phyloP scores from a whole-genome alignment of 1,284 basidiomycete species.

The Calocybe gambosa region DNA sequence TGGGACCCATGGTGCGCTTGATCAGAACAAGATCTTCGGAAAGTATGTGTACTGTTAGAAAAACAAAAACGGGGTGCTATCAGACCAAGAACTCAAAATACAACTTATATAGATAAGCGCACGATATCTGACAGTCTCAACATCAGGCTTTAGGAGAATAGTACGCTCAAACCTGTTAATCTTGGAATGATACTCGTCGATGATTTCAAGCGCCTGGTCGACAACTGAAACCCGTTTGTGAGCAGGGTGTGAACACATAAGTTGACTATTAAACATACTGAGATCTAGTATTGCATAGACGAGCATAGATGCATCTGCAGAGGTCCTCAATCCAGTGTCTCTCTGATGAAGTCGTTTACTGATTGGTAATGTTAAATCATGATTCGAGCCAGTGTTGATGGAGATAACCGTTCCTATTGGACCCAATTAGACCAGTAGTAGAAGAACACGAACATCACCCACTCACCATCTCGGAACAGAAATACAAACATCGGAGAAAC shows the following conservation, averaged over 20 bases:
- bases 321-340: constrained; percentile 53
- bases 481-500: constrained; percentile 60
- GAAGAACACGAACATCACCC: neutral
- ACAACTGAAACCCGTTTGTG: constrained; percentile 41
- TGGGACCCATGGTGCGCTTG: constrained; percentile 62
- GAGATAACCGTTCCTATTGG: constrained; percentile 55
- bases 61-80: too few species aligned
- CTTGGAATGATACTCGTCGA: constrained; percentile 58
- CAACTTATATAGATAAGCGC: constrained; percentile 17
- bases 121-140: constrained; percentile 54
- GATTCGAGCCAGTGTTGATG: constrained; percentile 40
- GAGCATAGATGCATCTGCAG: constrained; percentile 56
- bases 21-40: constrained; percentile 67
- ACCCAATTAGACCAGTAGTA: neutral
- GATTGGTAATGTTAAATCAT: constrained; percentile 51
- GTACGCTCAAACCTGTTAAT: constrained; percentile 56
- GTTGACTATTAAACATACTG: constrained; percentile 29
- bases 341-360: constrained; percentile 45
- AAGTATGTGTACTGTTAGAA: constrained; percentile 54
- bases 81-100: neutral
- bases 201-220: constrained; percentile 58
- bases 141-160: constrained; percentile 52
- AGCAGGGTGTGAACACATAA: neutral
- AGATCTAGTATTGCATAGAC: constrained; percentile 60
- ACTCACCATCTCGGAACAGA: constrained; percentile 53